Evolutionary conservation across 192 early-diverging fungal species (phyloP), one percentile per base, ranked within the genome.

Genomic region (Endogone sp.): DNA sequence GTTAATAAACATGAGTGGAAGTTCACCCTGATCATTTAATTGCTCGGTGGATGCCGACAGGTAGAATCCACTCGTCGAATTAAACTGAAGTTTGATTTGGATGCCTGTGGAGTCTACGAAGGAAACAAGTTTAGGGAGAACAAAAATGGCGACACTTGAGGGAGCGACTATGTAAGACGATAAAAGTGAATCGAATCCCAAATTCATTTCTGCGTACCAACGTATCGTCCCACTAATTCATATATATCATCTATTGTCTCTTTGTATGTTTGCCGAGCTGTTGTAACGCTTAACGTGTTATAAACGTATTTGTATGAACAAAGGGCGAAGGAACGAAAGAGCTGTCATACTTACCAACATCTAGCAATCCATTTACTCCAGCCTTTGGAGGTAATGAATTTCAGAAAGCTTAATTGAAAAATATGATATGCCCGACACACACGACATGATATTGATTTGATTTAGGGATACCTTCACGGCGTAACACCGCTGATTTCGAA

Each of bases 401-500:
- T 31, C 55, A 27, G 29, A 3, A n/a, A 26, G 10, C 49, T 21
- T 60, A 29, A 30, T 54, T 65, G 25, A 64, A 21, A 23, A 76
- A 20, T n/a, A n/a, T n/a, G n/a, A n/a, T n/a, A n/a, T n/a, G n/a
- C n/a, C n/a, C n/a, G n/a, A n/a, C n/a, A n/a, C n/a, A n/a, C 59
- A 25, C n/a, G n/a, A 31, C 22, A 22, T 24, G 27, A 29, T 24
- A 26, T 49, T 29, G 60, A 64, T 16, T 6, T 49, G 37, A 6
- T 49, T 49, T 11, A 16, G 16, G 6, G 37, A 16, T 76, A 79
- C 79, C 78, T 92, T 94, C 32, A 95, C 88, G 3, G 93, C 92
- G 71, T 94, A 93, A 66, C 93, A 94, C 27, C 92, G 82, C 76
- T 95, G 95, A 69, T 94, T 93, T 37, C 89, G 81, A 31, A 93